Base-by-base conservation (phyloP, 1,284 basidiomycete species). In the Bjerkandera adusta region DNA sequence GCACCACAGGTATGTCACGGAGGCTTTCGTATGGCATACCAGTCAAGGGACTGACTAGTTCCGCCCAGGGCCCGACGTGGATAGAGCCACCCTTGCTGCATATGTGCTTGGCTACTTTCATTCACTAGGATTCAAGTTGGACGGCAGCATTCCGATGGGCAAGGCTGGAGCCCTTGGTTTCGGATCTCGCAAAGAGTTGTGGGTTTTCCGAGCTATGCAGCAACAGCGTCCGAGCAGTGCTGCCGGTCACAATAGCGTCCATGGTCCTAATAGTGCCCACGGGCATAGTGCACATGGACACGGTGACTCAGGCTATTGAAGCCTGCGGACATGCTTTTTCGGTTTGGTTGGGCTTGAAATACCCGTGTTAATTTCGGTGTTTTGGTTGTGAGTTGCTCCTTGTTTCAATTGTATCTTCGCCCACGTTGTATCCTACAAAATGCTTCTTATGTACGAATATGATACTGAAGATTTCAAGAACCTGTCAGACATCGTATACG, bases 111-210 rank as follows among this genome's bases (percentile, higher is more conserved):
- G 71, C 44, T 69, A 70, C 54, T 66, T 75, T 53, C 64, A 61
- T 42, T 46, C 45, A 8, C 57, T 65, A 36, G 73, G 72, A 10
- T 77, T 68, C 59, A 69, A 65, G 44, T 66, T 77, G 10, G 70
- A 73, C 44, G 76, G 75, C 3, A 72, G 71, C 27, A 62, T 77
- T 22, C 68, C 69, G 0, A 63, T 77, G 48, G 70, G 73, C 3
- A 59, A 66, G 11, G 56, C 60, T n/a, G 67, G 69, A 5, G 50
- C 72, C 30, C 59, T 74, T 41, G 66, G 68, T 24, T 57, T 77
- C 21, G 64, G 70, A 11, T 59, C 65, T 22, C 69, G 68, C 52
- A 70, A 65, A 52, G 77, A 79, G 55, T 41, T 75, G 24, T 77
- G 77, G 77, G 62, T 77, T 33, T 77, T 77, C 61, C 49, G 56